Conservation (phyloP, 139 green algal species). For the Nannochloris sp. region DNA sequence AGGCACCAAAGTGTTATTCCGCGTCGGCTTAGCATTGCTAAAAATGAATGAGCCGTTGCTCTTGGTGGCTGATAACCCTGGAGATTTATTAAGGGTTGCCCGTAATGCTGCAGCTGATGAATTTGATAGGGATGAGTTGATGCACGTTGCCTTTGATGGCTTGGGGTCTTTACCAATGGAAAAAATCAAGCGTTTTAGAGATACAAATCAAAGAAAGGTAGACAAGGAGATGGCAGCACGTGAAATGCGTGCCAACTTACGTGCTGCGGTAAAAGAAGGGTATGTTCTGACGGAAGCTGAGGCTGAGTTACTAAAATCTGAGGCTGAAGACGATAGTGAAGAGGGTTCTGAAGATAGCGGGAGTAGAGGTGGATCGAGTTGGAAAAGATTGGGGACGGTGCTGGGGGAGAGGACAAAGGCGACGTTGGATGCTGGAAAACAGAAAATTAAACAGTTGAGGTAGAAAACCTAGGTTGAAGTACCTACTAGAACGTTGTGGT, state of each 20-base stretch:
- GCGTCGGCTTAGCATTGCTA: slow-evolving; percentile 71
- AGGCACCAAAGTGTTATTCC: slow-evolving; percentile 75
- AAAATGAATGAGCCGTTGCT: slow-evolving; percentile 53
- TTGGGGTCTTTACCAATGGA: slow-evolving; percentile 67
- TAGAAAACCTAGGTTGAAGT: no score
- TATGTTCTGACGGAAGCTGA: slow-evolving; percentile 17
- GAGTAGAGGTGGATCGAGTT: no score
- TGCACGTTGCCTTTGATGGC: slow-evolving; percentile 61
- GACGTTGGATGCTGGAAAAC: background rate
- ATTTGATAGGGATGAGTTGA: slow-evolving; percentile 61
- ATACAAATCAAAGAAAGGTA: slow-evolving; percentile 34
- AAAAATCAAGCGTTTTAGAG: slow-evolving; percentile 49
- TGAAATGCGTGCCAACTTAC: slow-evolving; percentile 18
- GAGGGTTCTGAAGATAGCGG: no score
- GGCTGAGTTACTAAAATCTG: no score
- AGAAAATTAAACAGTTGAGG: background rate
- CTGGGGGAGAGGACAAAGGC: background rate
- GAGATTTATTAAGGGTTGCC: slow-evolving; percentile 53
- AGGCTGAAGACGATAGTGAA: no score
- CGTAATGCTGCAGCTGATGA: slow-evolving; percentile 30
- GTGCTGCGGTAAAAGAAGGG: slow-evolving; percentile 10
- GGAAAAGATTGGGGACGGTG: background rate
- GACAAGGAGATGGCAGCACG: slow-evolving; percentile 37
- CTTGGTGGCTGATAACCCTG: slow-evolving; percentile 48
- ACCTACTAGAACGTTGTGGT: no score